phyloP scores from a whole-genome alignment of 1,284 basidiomycete species.

The Macrocystidia cucumis region DNA sequence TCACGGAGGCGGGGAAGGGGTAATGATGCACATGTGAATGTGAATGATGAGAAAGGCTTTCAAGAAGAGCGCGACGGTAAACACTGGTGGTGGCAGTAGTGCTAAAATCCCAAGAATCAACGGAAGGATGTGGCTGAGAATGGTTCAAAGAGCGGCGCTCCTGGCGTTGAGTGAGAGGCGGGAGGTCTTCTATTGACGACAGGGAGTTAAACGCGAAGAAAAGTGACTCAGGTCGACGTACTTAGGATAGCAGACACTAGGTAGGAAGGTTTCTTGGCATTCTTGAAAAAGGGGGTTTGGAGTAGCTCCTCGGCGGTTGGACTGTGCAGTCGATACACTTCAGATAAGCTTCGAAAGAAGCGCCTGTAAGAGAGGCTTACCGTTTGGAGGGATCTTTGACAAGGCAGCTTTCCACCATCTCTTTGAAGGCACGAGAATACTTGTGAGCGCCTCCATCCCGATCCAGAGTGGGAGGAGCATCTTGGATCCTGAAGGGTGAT shows the following conservation, averaged over 20 bases:
- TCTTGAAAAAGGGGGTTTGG: conserved; percentile 73
- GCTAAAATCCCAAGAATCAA: conserved; percentile 66
- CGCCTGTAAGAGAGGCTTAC: conserved; percentile 19
- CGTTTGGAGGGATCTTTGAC: conserved; percentile 75
- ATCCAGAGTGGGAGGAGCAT: conserved; percentile 68
- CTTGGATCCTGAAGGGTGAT: conserved; percentile 52
- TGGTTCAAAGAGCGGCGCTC: conserved; percentile 46
- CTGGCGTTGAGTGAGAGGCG: conserved; percentile 63
- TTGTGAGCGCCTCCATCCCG: conserved; percentile 65
- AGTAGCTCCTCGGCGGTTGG: conserved; percentile 77
- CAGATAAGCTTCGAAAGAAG: conserved; percentile 1
- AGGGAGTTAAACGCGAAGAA: neutral
- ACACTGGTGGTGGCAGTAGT: conserved; percentile 24
- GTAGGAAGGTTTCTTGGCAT: conserved; percentile 67
- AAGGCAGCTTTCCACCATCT: conserved; percentile 76
- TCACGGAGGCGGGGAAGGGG: conserved; percentile 8
- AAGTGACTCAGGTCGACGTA: conserved; percentile 19
- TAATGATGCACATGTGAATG: conserved; percentile 10
- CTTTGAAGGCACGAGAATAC: conserved; percentile 78
- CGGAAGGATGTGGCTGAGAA: conserved; percentile 33
- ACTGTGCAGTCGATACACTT: conserved; percentile 22
- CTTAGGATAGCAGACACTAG: conserved; percentile 71
- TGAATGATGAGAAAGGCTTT: conserved; percentile 8
- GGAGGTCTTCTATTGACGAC: conserved; percentile 41
- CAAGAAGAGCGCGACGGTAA: conserved; percentile 15